These are phyloP conservation scores for Tanozyma kutaoensis DNA, from an alignment of 805 yeast species.

Conservation along the genomic window DNA sequence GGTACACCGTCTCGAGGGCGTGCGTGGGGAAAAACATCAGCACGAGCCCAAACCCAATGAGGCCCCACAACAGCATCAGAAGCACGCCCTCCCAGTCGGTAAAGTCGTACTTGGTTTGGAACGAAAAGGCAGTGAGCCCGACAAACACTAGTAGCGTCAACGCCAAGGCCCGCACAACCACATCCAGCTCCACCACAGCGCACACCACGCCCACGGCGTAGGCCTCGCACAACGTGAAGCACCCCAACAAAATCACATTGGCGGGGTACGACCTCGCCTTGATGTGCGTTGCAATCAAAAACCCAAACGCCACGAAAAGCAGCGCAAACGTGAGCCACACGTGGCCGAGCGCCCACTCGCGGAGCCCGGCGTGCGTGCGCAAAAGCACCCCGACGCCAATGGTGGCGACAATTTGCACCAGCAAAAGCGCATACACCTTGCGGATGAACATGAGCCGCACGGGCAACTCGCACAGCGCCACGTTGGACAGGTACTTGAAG, in stretches of 20 bases:
- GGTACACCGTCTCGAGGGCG: conserved; percentile 52
- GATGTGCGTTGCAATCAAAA: conserved; percentile 48
- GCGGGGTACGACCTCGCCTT: conserved; percentile 59
- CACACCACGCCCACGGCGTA: conserved; percentile 59
- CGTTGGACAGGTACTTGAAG: conserved; percentile 70
- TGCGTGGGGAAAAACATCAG: conserved; percentile 50
- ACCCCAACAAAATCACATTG: conserved; percentile 44
- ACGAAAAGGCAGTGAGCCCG: conserved; percentile 68
- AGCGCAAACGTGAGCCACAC: conserved; percentile 48
- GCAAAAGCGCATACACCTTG: conserved; percentile 64
- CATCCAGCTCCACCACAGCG: conserved; percentile 44
- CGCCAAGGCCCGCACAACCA: conserved; percentile 57
- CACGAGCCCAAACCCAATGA: conserved; percentile 64
- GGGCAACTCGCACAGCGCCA: conserved; percentile 64
- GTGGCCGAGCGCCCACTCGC: conserved; percentile 43
- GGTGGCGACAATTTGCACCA: conserved; percentile 52
- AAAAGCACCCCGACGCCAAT: conserved; percentile 42
- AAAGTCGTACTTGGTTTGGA: conserved; percentile 68
- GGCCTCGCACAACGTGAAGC: conserved; percentile 66
- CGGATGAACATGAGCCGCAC: conserved; percentile 66
- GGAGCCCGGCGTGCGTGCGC: conserved; percentile 27
- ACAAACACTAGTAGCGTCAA: conserved; percentile 58
- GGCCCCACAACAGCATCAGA: conserved; percentile 44
- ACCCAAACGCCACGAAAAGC: conserved; percentile 44
- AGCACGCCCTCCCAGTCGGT: conserved; percentile 49